These are phyloP conservation scores for Gypsophila paniculata DNA, from an alignment of 179 eudicot genomes.

Conservation along the genomic window DNA sequence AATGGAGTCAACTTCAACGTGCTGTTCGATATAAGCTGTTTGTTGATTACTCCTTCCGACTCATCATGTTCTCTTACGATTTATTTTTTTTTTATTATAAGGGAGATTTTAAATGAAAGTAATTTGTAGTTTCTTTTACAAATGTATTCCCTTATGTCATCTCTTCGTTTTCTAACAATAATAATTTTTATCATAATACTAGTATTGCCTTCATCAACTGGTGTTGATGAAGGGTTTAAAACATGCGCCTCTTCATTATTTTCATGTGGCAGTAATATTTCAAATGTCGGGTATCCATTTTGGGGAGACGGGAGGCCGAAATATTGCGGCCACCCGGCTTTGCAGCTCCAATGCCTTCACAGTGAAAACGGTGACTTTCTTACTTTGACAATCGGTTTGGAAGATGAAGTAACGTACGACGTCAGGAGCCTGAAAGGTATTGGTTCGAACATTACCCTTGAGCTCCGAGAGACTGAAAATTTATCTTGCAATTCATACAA, in stretches of 20 bases:
- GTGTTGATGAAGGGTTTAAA: not conserved
- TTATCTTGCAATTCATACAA: not conserved
- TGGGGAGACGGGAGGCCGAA: slow-evolving; percentile 18
- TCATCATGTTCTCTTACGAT: too few relatives aligned
- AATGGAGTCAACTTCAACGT: not conserved
- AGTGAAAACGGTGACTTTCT: not conserved
- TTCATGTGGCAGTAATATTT: slow-evolving; percentile 8
- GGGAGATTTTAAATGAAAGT: too few relatives aligned
- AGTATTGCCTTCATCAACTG: not conserved
- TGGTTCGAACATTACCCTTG: not conserved
- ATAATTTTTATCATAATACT: not conserved
- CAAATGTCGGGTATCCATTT: slow-evolving; percentile 22
- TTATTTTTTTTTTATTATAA: too few relatives aligned
- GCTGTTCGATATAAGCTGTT: not conserved
- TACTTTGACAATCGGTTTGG: not conserved
- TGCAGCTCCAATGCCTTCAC: slow-evolving; percentile 18
- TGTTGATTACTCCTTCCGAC: not conserved
- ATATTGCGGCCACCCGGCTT: slow-evolving; percentile 18
- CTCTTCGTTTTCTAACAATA: not conserved
- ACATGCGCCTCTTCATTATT: not conserved
- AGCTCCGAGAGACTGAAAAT: not conserved
- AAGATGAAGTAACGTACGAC: not conserved
- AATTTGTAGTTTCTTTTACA: too few relatives aligned
- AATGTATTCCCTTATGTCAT: not conserved
- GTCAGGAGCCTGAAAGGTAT: not conserved